Evolutionary conservation across 768 basidiomycete genomes (phyloP), one percentile per base, ranked within the genome.

Genomic region (Amanita polypyramis): DNA sequence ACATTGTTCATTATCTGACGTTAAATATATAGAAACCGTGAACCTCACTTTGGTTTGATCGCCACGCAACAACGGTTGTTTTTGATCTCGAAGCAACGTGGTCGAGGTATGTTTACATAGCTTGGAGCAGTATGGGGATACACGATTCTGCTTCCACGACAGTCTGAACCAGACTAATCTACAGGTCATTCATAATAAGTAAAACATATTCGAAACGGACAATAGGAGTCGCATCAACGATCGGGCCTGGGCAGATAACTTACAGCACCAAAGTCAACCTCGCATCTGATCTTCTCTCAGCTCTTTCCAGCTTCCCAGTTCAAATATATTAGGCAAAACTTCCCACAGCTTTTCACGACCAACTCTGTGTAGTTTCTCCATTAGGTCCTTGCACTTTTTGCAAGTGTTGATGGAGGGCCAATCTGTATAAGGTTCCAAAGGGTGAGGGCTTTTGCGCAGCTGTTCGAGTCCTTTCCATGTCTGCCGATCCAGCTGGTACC

Each of bases 261-360:
- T 35, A 49, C 39, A 7, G 21, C 32, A 27, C 33, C 27, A n/a
- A 9, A 34, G 43, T 33, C 17, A 48, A 15, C 46, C 51, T 35
- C 44, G 44, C 11, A 25, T 21, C 23, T 69, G 66, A 30, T 67
- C 63, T 45, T 57, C 59, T 38, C 53, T 60, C 7, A 70, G 64
- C 25, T 65, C 63, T 8, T 65, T 63, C 70, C 70, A 71, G 17
- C 59, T 65, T 38, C 63, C 65, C 7, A 71, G 56, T 25, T 62
- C 59, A 49, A 71, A 71, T 11, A 68, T 55, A 12, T 46, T 52
- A 0, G 68, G 70, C 25, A 71, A 55, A 32, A 51, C 49, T 37
- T 65, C 60, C 70, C 70, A 71, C 5, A 68, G 59, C 54, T 62
- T 62, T 54, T 66, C 61, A 39, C 70, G 53, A 0, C 67, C 68